These are phyloP conservation scores for Annulohypoxylon truncatum DNA, from an alignment of 2,329 filamentous ascomycete species.

Conservation along the genomic window DNA sequence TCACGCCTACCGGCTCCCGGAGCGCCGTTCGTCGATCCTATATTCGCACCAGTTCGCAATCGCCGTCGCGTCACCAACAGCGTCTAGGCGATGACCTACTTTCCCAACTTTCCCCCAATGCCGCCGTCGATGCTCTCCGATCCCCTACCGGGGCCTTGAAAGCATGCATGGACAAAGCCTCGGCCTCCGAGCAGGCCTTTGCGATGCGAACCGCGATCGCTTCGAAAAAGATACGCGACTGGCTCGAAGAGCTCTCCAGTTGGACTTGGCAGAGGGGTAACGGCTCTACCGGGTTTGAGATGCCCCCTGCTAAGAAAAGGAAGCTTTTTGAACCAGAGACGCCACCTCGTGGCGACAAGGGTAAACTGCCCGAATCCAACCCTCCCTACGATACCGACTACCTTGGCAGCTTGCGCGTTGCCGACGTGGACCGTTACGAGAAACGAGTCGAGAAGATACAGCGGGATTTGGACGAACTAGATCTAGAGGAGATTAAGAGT, in stretches of 20 bases:
- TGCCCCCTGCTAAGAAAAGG: slow-evolving; percentile 57
- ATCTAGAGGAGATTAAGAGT: slow-evolving; percentile 88
- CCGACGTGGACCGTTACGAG: slow-evolving; percentile 76
- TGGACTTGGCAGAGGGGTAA: slow-evolving; percentile 67
- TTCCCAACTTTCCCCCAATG: slow-evolving; percentile 68
- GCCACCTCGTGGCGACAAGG: slow-evolving; percentile 38
- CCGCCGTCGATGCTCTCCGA: slow-evolving; percentile 70
- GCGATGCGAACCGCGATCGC: slow-evolving; percentile 76
- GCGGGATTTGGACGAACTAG: slow-evolving; percentile 74
- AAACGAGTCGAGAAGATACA: slow-evolving; percentile 78
- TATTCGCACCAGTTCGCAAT: slow-evolving; percentile 55
- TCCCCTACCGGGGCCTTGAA: slow-evolving; percentile 64
- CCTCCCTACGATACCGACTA: slow-evolving; percentile 57
- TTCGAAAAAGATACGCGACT: slow-evolving; percentile 77
- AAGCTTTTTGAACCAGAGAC: slow-evolving; percentile 49
- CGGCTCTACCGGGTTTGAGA: slow-evolving; percentile 66
- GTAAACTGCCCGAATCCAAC: slow-evolving; percentile 40
- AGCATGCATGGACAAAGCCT: slow-evolving; percentile 71
- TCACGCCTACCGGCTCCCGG: slow-evolving; percentile 53
- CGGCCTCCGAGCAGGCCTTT: slow-evolving; percentile 75
- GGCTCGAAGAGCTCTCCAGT: slow-evolving; percentile 76
- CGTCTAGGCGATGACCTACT: slow-evolving; percentile 68
- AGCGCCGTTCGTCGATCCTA: slow-evolving; percentile 54
- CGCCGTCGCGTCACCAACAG: slow-evolving; percentile 60
- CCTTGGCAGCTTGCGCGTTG: slow-evolving; percentile 76